These are phyloP conservation scores for Huiozyma naganishii DNA, from an alignment of 805 yeast species.

Conservation along the genomic window DNA sequence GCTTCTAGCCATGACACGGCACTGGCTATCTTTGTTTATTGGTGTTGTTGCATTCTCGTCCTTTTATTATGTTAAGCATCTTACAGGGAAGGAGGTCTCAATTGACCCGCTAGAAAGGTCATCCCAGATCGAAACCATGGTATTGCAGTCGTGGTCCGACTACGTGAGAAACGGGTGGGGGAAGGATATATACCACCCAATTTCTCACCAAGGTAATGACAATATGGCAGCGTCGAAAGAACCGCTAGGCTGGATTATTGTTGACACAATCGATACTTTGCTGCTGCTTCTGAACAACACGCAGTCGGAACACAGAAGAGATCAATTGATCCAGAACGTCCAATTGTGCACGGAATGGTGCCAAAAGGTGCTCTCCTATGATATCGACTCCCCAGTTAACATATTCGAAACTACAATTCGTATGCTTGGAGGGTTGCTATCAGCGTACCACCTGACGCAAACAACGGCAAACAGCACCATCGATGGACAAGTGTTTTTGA, in stretches of 20 bases:
- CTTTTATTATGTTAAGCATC: too few relatives aligned
- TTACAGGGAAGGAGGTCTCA: not conserved
- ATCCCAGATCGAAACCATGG: slow-evolving; percentile 44
- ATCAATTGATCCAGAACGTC: slow-evolving; percentile 32
- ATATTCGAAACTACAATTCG: slow-evolving; percentile 91
- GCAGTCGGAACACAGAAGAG: not conserved
- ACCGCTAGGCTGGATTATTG: slow-evolving; percentile 90
- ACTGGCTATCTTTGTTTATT: too few relatives aligned
- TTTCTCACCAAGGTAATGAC: slow-evolving; percentile 41
- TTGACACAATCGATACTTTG: slow-evolving; percentile 77
- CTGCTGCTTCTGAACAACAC: slow-evolving; percentile 53
- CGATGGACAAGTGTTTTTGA: slow-evolving; percentile 53
- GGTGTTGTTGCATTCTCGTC: too few relatives aligned
- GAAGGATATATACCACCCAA: slow-evolving; percentile 62
- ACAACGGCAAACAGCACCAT: not conserved
- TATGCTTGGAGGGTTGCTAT: slow-evolving; percentile 86
- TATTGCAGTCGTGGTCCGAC: slow-evolving; percentile 66
- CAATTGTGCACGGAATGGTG: slow-evolving; percentile 66
- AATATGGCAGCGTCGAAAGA: slow-evolving; percentile 57
- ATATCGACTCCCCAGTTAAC: slow-evolving; percentile 64
- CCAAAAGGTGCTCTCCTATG: slow-evolving; percentile 52
- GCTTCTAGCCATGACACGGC: too few relatives aligned
- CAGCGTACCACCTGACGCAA: slow-evolving; percentile 46
- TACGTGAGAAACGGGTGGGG: slow-evolving; percentile 74
- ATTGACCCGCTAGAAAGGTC: not conserved